A percentile compares a stretch with the other conserved stretches of the same genome.
These are phyloP conservation scores for Suillus ampliporus DNA, from an alignment of 768 basidiomycete species.

Conservation along the genomic window DNA sequence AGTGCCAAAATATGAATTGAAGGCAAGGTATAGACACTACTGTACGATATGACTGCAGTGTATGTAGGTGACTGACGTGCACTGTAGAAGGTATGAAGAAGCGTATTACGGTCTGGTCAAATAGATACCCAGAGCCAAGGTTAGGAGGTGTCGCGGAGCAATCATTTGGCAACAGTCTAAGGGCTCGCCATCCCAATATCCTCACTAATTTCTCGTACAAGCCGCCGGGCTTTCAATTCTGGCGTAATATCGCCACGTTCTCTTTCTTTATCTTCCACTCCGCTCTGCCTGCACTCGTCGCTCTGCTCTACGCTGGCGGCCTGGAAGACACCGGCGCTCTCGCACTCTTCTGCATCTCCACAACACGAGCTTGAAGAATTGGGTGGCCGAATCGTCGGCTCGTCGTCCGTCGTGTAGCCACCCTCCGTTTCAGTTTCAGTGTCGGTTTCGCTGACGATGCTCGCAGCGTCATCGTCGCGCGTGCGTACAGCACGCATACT, in stretches of 20 bases:
- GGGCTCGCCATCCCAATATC: slow-evolving; percentile 39
- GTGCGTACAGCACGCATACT: slow-evolving; percentile 27
- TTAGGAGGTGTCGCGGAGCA: slow-evolving; percentile 3
- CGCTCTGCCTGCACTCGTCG: slow-evolving; percentile 1
- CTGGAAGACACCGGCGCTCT: slow-evolving; percentile 36
- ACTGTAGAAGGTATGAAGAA: slow-evolving; percentile 30
- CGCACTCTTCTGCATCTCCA: slow-evolving; percentile 43
- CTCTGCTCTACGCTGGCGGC: slow-evolving; percentile 17
- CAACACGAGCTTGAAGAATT: slow-evolving; percentile 46
- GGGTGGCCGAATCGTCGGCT: slow-evolving; percentile 76
- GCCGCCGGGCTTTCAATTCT: slow-evolving; percentile 36
- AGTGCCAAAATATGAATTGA: slow-evolving; percentile 1
- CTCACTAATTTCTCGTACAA: slow-evolving; percentile 35
- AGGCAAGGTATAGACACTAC: slow-evolving; percentile 37
- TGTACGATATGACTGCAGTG: slow-evolving; percentile 26
- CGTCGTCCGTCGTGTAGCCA: slow-evolving; percentile 74
- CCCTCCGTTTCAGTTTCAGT: slow-evolving; percentile 57
- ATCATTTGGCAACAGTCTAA: slow-evolving; percentile 14
- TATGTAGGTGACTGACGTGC: slow-evolving; percentile 19
- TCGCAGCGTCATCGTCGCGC: slow-evolving; percentile 39
- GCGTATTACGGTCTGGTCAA: slow-evolving; percentile 28
- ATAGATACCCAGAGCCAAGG: slow-evolving; percentile 14
- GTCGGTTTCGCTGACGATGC: slow-evolving; percentile 45
- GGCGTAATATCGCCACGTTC: slow-evolving; percentile 39
- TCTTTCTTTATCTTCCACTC: slow-evolving; percentile 9